Evolutionary conservation across 495 filamentous ascomycete species (phyloP).

Genomic region (Peziza echinospora): DNA sequence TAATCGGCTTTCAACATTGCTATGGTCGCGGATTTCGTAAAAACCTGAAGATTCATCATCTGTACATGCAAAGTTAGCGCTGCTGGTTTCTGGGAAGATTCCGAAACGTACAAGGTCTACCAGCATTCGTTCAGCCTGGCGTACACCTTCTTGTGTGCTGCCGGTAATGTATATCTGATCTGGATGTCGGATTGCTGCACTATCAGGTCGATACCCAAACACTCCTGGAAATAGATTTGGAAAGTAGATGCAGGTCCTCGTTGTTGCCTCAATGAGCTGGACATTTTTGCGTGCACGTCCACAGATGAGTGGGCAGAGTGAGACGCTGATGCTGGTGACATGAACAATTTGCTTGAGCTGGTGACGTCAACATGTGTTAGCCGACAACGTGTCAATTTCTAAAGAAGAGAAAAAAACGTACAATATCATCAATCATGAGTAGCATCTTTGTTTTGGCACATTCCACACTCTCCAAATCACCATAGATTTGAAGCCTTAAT

Average conservation of each 20-base stretch:
- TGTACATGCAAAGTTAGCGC: too few species aligned
- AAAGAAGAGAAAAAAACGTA: conserved; percentile 26
- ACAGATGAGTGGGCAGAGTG: conserved; percentile 73
- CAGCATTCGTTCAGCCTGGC: conserved; percentile 68
- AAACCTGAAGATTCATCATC: conserved; percentile 44
- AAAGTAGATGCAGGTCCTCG: conserved; percentile 92
- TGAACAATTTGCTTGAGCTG: conserved; percentile 77
- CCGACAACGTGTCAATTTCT: neutral
- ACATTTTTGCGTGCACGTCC: conserved; percentile 88
- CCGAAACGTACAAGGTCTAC: conserved; percentile 50
- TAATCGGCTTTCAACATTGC: conserved; percentile 80
- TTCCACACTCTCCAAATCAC: conserved; percentile 83
- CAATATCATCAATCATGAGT: conserved; percentile 93
- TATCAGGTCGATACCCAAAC: conserved; percentile 67
- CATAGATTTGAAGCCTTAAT: conserved; percentile 79
- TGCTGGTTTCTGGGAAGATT: too few species aligned
- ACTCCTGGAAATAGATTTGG: conserved; percentile 78
- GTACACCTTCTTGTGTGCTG: conserved; percentile 54
- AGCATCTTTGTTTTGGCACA: conserved; percentile 90
- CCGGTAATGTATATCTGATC: conserved; percentile 90
- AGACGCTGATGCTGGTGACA: conserved; percentile 57
- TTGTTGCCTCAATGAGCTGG: conserved; percentile 83
- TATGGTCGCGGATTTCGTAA: conserved; percentile 73
- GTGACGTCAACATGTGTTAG: conserved; percentile 2
- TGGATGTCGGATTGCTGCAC: conserved; percentile 54